These are phyloP conservation scores for Exophiala mesophila DNA, from an alignment of 2,329 filamentous ascomycete genomes.

Conservation along the genomic window DNA sequence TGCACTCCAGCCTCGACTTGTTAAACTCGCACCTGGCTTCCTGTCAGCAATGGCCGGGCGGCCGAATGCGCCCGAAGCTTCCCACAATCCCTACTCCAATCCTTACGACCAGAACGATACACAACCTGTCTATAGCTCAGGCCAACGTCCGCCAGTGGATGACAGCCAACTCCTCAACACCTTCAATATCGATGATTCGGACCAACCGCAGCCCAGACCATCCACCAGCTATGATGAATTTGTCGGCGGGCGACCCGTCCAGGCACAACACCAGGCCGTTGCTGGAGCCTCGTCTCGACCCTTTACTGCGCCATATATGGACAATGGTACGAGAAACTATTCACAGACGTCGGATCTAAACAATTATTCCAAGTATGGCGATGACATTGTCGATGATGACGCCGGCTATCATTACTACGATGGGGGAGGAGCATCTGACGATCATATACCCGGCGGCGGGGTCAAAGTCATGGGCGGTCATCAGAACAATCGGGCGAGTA, in stretches of 20 bases:
- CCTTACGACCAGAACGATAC: constrained; percentile 40
- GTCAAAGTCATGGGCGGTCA: constrained; percentile 23
- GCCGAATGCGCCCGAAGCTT: constrained; percentile 21
- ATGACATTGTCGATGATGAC: constrained; percentile 75
- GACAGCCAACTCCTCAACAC: constrained; percentile 75
- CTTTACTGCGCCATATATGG: constrained; percentile 26
- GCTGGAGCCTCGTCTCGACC: constrained; percentile 35
- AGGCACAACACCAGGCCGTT: constrained; percentile 28
- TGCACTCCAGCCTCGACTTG: background rate
- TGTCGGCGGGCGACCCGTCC: constrained; percentile 53
- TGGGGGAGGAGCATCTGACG: constrained; percentile 56
- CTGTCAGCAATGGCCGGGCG: constrained; percentile 22
- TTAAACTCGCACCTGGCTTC: constrained; percentile 8
- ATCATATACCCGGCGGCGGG: constrained; percentile 45
- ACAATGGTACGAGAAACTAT: constrained; percentile 45
- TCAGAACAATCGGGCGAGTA: constrained; percentile 72
- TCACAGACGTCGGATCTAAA: constrained; percentile 76
- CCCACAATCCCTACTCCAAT: constrained; percentile 25
- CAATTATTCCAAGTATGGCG: constrained; percentile 90
- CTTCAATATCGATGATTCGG: constrained; percentile 65
- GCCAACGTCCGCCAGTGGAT: constrained; percentile 70
- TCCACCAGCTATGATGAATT: constrained; percentile 95
- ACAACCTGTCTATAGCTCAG: constrained; percentile 59
- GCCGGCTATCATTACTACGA: constrained; percentile 69
- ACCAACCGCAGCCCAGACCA: constrained; percentile 63